These are phyloP conservation scores for Penicillium capsulatum DNA, from an alignment of 2,329 filamentous ascomycete genomes.

Conservation along the genomic window DNA sequence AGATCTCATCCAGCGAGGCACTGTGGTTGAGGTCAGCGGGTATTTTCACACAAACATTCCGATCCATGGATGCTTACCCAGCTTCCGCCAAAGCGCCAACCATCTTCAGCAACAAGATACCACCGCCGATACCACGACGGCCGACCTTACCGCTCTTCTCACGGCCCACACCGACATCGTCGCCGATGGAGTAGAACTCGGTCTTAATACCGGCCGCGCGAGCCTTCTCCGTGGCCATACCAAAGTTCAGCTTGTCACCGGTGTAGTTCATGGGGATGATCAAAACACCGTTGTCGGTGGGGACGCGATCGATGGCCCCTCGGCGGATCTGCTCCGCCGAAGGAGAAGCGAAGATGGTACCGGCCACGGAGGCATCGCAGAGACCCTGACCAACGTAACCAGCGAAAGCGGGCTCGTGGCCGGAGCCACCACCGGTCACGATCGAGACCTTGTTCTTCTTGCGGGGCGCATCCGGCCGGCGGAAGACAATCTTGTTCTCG, in stretches of 20 bases:
- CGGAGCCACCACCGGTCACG: conserved; percentile 81
- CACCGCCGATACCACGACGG: conserved; percentile 83
- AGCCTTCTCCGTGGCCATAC: conserved; percentile 88
- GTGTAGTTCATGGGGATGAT: conserved; percentile 98
- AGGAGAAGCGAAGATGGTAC: conserved; percentile 81
- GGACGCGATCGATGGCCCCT: conserved; percentile 69
- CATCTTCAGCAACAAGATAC: conserved; percentile 87
- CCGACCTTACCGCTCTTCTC: conserved; percentile 85
- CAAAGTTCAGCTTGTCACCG: conserved; percentile 85
- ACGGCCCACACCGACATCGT: conserved; percentile 86
- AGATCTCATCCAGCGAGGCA: conserved; percentile 64
- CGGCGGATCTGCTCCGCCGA: conserved; percentile 76
- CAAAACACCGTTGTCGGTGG: conserved; percentile 68
- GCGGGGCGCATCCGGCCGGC: conserved; percentile 53
- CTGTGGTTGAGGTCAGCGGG: conserved; percentile 18
- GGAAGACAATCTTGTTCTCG: conserved; percentile 79
- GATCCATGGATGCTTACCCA: conserved; percentile 47
- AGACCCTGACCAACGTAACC: conserved; percentile 80
- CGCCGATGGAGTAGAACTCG: conserved; percentile 87
- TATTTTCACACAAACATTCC: not conserved
- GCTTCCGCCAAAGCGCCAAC: conserved; percentile 74
- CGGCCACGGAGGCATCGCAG: conserved; percentile 75
- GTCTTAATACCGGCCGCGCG: conserved; percentile 70
- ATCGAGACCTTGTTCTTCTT: conserved; percentile 64
- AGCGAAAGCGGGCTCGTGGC: conserved; percentile 84